Conservation (phyloP, 2,329 filamentous ascomycete species). For the Talaromyces sp. region DNA sequence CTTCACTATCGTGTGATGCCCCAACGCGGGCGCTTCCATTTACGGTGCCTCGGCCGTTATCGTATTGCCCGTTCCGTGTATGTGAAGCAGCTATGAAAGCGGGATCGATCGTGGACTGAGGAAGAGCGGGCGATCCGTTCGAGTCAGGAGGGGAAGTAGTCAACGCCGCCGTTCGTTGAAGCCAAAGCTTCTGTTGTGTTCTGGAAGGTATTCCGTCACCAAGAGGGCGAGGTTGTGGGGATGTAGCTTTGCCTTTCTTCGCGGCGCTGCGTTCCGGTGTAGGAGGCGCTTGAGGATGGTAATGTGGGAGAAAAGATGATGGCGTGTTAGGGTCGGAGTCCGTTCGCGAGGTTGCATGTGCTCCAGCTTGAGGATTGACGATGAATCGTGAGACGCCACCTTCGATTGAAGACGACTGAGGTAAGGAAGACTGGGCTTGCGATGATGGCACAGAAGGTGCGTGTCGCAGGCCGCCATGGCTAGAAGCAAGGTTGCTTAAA, state of each 20-base stretch:
- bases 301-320: conserved; percentile 47
- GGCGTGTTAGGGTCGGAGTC: conserved; percentile 46
- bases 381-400: conserved; percentile 47
- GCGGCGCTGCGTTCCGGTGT: conserved; percentile 33
- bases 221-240: conserved; percentile 33
- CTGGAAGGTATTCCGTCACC: conserved; percentile 43
- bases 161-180: conserved; percentile 44
- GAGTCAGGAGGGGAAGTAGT: conserved; percentile 44
- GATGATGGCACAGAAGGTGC: conserved; percentile 29
- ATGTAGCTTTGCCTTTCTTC: conserved; percentile 30
- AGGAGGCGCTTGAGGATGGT: conserved; percentile 45
- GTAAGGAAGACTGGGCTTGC: conserved; percentile 29
- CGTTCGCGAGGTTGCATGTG: conserved; percentile 33
- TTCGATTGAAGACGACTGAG: conserved; percentile 48
- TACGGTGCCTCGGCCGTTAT: conserved; percentile 27
- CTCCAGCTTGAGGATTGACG: conserved; percentile 30
- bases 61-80: conserved; percentile 31
- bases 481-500: conserved; percentile 35
- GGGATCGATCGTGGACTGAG: conserved; percentile 37
- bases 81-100: conserved; percentile 28
- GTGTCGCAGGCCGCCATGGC: conserved; percentile 30
- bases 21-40: conserved; percentile 31
- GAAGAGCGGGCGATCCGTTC: conserved; percentile 31
- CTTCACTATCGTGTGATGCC: conserved; percentile 33
- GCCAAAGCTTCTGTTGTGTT: conserved; percentile 48